Evolutionary conservation across 352 stramenopile genomes (phyloP), one percentile per base, ranked within the genome.

Genomic region (Phytophthora fragariae): DNA sequence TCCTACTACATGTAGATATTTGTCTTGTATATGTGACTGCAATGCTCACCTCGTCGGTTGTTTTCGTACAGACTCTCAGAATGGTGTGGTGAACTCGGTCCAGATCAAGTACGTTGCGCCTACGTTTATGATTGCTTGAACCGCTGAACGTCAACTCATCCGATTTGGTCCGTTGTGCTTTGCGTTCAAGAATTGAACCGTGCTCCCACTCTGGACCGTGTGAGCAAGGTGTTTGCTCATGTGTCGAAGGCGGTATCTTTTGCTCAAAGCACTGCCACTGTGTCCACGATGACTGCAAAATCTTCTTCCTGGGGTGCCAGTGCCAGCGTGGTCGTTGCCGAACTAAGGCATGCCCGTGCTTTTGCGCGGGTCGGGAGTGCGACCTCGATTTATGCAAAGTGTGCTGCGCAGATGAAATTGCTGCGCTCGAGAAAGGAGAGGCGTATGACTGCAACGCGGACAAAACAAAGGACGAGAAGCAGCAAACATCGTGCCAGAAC

Each of bases 181-280:
- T 62, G 31, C 50, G 52, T 52, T 17, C 8, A 72, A 81, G 87
- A 33, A 98, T 97, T 73, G 79, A 90, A 49, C 88, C 91, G 14
- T 99, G 95, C 65, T 82, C 89, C 21, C 96, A 99, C 70, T 39
- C 73, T 0, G 97, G 88, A 27, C 83, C 90, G 2, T 99, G 97
- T 78, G 89, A 89, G 5, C 79, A 92, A 24, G 76, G 77, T 14
- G 93, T 88, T 54, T 99, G 97, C 62, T 89, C 80, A 11, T 99
- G 97, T 75, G 77, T 97, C 7, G 68, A 92, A 60, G 87, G 95
- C 57, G 86, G 83, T 14, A 84, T 92, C 10, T 97, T 98, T 63
- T 99, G 97, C 76, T 97, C 92, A 10, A 98, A 98, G 76, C 82
- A 93, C 49, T 99, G 97, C 73, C 76, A 84, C 27, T 98, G 91